These are phyloP conservation scores for Saturnispora saitoi DNA, from an alignment of 805 yeast genomes.

Conservation along the genomic window DNA sequence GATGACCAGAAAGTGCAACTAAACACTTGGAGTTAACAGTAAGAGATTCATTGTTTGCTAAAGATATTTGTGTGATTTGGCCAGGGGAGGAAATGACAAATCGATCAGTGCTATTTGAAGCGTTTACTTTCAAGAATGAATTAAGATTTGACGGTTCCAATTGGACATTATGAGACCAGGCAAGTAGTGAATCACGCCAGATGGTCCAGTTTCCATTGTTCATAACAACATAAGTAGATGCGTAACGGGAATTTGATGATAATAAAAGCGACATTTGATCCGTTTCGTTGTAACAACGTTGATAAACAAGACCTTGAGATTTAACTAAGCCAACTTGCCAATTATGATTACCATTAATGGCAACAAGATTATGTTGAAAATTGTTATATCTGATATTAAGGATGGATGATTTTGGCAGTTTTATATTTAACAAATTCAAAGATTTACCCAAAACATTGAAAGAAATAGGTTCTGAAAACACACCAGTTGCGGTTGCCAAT, in stretches of 20 bases:
- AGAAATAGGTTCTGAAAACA: slow-evolving; percentile 36
- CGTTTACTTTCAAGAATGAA: slow-evolving; percentile 10
- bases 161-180: slow-evolving; percentile 31
- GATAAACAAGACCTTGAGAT: slow-evolving; percentile 21
- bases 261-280: slow-evolving; percentile 28
- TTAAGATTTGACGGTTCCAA: background rate
- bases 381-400: slow-evolving; percentile 31
- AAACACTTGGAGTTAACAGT: slow-evolving; percentile 33
- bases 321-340: slow-evolving; percentile 1
- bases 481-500: slow-evolving; percentile 36
- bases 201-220: slow-evolving; percentile 28
- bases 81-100: slow-evolving; percentile 34
- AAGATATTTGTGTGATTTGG: slow-evolving; percentile 30
- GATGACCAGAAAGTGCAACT: slow-evolving; percentile 28
- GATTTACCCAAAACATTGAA: slow-evolving; percentile 36
- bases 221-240: background rate
- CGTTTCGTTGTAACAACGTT: slow-evolving; percentile 26
- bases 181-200: slow-evolving; percentile 31
- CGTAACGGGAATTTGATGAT: slow-evolving; percentile 29
- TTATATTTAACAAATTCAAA: slow-evolving; percentile 33
- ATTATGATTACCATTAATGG: slow-evolving; percentile 35
- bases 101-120: slow-evolving; percentile 31
- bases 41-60: slow-evolving; percentile 32
- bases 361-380: slow-evolving; percentile 33
- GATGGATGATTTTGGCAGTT: slow-evolving; percentile 35